Evolutionary conservation across 1,284 basidiomycete species (phyloP).

Genomic region (Ceratobasidium sp.): DNA sequence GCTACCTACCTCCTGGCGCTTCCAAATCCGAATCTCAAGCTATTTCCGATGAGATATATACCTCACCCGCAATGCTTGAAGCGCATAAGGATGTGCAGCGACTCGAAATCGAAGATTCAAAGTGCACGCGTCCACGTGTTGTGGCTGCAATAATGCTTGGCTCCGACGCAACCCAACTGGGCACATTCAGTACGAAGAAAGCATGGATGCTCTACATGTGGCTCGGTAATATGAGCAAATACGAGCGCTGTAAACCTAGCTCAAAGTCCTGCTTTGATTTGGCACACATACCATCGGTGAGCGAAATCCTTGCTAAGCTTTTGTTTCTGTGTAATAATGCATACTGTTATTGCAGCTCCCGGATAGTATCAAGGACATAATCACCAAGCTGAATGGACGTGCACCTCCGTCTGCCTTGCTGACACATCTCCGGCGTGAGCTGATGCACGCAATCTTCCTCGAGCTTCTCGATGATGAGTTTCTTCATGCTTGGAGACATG

Average conservation of each 20-base stretch:
- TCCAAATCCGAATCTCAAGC: slow-evolving; percentile 1
- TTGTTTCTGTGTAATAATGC: neutral
- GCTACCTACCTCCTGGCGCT: neutral
- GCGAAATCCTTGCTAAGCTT: neutral
- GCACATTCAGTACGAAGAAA: slow-evolving; percentile 55
- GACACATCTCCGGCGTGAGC: slow-evolving; percentile 54
- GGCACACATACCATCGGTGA: slow-evolving; percentile 56
- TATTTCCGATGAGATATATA: slow-evolving; percentile 2
- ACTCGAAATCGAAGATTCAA: slow-evolving; percentile 45
- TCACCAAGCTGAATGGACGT: slow-evolving; percentile 13
- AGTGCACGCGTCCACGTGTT: slow-evolving; percentile 51
- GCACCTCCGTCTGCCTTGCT: slow-evolving; percentile 48
- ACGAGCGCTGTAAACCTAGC: slow-evolving; percentile 51
- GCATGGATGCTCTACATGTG: slow-evolving; percentile 57
- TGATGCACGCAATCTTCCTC: slow-evolving; percentile 56
- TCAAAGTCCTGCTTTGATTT: slow-evolving; percentile 53
- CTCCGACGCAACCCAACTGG: slow-evolving; percentile 58
- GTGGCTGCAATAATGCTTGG: slow-evolving; percentile 56
- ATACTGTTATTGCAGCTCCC: neutral
- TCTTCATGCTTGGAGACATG: slow-evolving; percentile 55
- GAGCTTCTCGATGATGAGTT: slow-evolving; percentile 55
- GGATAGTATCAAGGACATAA: slow-evolving; percentile 14
- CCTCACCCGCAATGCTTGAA: slow-evolving; percentile 16
- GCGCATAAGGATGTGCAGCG: slow-evolving; percentile 19
- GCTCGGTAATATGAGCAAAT: slow-evolving; percentile 57